Base-by-base conservation (phyloP, 768 basidiomycete species). In the Leccinum boreale region DNA sequence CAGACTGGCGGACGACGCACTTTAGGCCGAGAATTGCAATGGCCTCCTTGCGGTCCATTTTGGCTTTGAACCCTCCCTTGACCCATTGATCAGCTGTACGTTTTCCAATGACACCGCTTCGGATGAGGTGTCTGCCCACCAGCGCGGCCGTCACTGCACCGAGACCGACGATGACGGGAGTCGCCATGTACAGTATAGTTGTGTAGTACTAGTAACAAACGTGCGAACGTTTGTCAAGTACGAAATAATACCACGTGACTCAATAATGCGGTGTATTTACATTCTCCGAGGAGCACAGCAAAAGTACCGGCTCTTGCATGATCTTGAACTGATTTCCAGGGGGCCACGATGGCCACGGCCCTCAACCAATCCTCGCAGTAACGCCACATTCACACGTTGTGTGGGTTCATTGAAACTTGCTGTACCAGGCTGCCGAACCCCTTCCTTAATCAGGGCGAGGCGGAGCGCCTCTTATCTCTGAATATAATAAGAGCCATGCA, bases 41-140 rank as follows among this genome's bases (percentile, higher is more conserved):
- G 6, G 97, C 97, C 76, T 98, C 97, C 59, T 85, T 90, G 45
- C 45, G 45, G 45, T 46, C 96, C 95, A 98, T 98, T 80, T 93
- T 97, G 26, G 85, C 79, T 70, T 96, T 96, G 45, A 99, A 99
- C 8, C 97, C 45, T 24, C 21, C 45, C 45, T 46, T 93, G 17
- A 79, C 86, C 85, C 92, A 98, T 70, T 95, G 82, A 45, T 94
- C 88, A 12, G 86, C 87, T 23, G 77, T 78, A 62, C 76, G 81
- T 12, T 82, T 87, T 12, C 45, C 45, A 61, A 87, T 77, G 5
- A 82, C 62, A 2, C 88, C 88, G 23, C 79, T 79, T 45, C 86
- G 81, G 46, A 94, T 65, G 12, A 92, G 73, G 47, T 86, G 85
- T 50, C 93, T 80, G 7, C 90, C 92, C 21, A 46, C 45, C 21